Evolutionary conservation across 2,329 filamentous ascomycete genomes (phyloP).

Genomic region (Blastomyces silverae): DNA sequence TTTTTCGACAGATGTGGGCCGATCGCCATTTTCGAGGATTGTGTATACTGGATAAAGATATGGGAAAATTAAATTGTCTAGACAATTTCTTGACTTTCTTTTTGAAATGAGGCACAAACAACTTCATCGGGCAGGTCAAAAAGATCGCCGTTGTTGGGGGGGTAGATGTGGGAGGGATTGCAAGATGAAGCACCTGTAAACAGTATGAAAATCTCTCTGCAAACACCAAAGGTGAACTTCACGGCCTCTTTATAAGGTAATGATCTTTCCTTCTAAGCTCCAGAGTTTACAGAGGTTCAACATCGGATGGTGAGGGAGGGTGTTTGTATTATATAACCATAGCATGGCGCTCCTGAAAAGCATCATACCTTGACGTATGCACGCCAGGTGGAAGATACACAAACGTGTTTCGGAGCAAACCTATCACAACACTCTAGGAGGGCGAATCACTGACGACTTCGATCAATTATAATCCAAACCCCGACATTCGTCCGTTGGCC

Average conservation of each 20-base stretch:
- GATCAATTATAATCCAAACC: not conserved
- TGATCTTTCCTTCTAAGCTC: not conserved
- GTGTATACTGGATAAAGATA: not conserved
- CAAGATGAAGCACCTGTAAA: not conserved
- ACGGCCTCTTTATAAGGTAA: not conserved
- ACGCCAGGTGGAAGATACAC: not conserved
- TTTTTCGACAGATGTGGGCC: constrained; percentile 10
- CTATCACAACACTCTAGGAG: constrained; percentile 4
- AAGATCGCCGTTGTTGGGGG: constrained; percentile 16
- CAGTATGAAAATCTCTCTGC: not conserved
- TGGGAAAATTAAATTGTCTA: constrained; percentile 1
- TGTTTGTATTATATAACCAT: not conserved
- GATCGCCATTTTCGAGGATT: constrained; percentile 7
- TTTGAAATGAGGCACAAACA: constrained; percentile 11
- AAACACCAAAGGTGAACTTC: not conserved
- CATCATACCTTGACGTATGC: not conserved
- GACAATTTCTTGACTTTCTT: constrained; percentile 12
- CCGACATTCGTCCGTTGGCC: not conserved
- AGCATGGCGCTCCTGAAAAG: not conserved
- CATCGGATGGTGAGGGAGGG: not conserved
- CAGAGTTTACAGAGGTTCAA: not conserved
- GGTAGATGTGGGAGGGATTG: constrained; percentile 7
- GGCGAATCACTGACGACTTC: not conserved
- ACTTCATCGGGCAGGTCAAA: constrained; percentile 14
- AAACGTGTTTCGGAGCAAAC: not conserved